Base-by-base conservation (phyloP, 305 asterid species). In the Fraxinus xanthoxyloides region DNA sequence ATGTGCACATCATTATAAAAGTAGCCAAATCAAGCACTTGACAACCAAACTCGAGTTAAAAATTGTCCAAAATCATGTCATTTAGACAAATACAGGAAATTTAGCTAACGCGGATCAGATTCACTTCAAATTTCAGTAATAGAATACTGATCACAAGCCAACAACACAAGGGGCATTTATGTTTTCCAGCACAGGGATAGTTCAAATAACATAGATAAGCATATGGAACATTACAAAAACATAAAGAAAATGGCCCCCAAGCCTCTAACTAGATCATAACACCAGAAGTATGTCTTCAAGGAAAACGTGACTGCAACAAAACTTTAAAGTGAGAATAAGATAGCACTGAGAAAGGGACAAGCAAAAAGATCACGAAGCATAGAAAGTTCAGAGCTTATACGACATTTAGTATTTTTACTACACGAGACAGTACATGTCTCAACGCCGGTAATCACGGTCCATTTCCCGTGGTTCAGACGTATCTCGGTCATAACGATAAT, bases 391-490 rank as follows among this genome's bases (percentile, higher is more conserved):
- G 24, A 69, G 75, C 75, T 70, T 31, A 46, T 17, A 32, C 26
- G 32, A n/a, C 76, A 72, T 72, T 72, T n/a, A 31, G 76, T n/a
- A 32, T 17, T 72, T 2, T 32, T 30, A 13, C 75, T 70, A 32
- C 24, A 30, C 4, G 35, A 65, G 73, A 65, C 40, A 24, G 87
- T 2, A 89, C 87, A 93, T 86, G 43, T 91, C 95, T 8, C 92
- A 86, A 36, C 87, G 93, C 69, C 86, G 84, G 88, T 90, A 84
- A n/a, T 91, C 75, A 13, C 40, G 38, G 38, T 69, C 97, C 78
- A 83, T 88, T 80, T 89, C 98, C 35, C 84, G 87, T n/a, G 89
- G 85, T 87, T 91, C 94, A 43, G 95, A 82, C 43, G 90, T 85
- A 36, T 82, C 89, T 40, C 88, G 89, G 72, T 90, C 96, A 84